These are phyloP conservation scores for Naganishia randhawae DNA, from an alignment of 768 basidiomycete species.

Conservation along the genomic window DNA sequence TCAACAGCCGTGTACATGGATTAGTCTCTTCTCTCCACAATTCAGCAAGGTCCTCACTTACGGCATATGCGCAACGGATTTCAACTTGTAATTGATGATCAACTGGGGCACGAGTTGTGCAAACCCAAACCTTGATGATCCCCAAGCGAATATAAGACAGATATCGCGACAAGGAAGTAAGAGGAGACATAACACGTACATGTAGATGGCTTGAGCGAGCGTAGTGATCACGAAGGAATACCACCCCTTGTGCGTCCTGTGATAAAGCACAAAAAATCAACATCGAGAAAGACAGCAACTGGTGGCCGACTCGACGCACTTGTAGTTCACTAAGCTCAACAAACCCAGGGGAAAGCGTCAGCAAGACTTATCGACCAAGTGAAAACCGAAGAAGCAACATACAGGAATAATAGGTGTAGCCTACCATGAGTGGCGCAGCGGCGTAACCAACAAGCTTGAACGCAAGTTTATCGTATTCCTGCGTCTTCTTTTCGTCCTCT, in stretches of 20 bases:
- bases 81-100: slow-evolving; percentile 94
- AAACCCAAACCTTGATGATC: slow-evolving; percentile 98
- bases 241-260: slow-evolving; percentile 86
- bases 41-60: slow-evolving; percentile 26
- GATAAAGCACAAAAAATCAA: slow-evolving; percentile 50
- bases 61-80: slow-evolving; percentile 96
- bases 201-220: slow-evolving; percentile 59
- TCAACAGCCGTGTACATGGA: too few relatives aligned
- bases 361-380: slow-evolving; percentile 24
- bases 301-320: neutral
- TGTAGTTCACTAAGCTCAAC: slow-evolving; percentile 10
- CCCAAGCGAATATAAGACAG: slow-evolving; percentile 42
- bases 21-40: neutral
- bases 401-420: slow-evolving; percentile 52
- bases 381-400: slow-evolving; percentile 23
- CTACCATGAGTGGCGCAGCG: slow-evolving; percentile 64
- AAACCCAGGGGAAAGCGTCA: slow-evolving; percentile 17
- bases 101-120: slow-evolving; percentile 61
- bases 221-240: slow-evolving; percentile 94
- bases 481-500: slow-evolving; percentile 96
- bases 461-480: slow-evolving; percentile 89
- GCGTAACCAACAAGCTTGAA: slow-evolving; percentile 92
- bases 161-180: neutral
- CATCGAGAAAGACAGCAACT: neutral
- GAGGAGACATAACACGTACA: slow-evolving; percentile 14